phyloP scores from a whole-genome alignment of 75 land plant species.

The Ceratopteris richardii region DNA sequence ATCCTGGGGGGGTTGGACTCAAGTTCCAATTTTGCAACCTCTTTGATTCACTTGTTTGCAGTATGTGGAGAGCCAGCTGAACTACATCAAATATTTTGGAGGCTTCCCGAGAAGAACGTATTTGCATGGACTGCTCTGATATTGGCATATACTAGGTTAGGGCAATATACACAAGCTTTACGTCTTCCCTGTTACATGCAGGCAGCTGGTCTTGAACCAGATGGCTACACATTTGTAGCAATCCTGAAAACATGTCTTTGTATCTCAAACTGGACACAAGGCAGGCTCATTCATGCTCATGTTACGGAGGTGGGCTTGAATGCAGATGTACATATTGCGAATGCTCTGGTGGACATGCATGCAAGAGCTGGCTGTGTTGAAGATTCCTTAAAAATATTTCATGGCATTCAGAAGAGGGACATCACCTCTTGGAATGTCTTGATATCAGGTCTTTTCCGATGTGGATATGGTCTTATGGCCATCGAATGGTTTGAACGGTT shows the following conservation, averaged over 20 bases:
- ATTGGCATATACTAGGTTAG: conserved; percentile 39
- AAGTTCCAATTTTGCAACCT: not conserved
- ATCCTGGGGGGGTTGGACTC: not conserved
- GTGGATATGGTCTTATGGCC: conserved; percentile 35
- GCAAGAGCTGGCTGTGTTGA: conserved; percentile 36
- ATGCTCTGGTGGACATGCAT: conserved; percentile 52
- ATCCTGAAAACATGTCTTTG: conserved; percentile 39
- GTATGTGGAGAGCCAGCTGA: conserved; percentile 9
- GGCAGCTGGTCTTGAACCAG: conserved; percentile 24
- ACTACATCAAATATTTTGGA: conserved; percentile 30
- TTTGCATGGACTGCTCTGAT: conserved; percentile 44
- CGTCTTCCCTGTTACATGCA: conserved; percentile 30
- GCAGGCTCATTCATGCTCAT: conserved; percentile 24
- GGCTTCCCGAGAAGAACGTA: conserved; percentile 22
- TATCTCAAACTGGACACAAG: conserved; percentile 21
- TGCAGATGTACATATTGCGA: conserved; percentile 32
- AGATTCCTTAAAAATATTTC: conserved; percentile 20
- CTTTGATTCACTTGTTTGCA: conserved; percentile 22
- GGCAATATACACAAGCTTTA: conserved; percentile 23
- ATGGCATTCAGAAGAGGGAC: conserved; percentile 21
- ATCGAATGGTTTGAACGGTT: conserved; percentile 21
- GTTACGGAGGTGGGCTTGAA: conserved; percentile 23
- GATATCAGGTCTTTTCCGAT: conserved; percentile 30
- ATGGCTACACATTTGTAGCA: conserved; percentile 28
- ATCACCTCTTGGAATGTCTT: conserved; percentile 40